Conservation (phyloP, 2,329 filamentous ascomycete species). For the Venturia asperata region DNA sequence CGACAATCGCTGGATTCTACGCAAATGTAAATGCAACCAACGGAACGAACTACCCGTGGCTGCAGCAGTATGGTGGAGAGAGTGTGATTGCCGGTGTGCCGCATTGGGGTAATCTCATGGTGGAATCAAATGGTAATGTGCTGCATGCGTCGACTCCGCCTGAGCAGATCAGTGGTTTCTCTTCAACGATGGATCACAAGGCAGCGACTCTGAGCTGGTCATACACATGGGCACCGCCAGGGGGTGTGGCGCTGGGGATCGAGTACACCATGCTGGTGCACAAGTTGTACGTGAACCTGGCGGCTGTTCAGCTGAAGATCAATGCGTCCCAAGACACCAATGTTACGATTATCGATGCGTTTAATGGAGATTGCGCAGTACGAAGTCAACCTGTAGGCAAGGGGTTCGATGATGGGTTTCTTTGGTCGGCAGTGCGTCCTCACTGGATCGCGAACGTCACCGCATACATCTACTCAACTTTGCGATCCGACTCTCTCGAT, state of each 20-base stretch:
- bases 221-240: constrained; percentile 57
- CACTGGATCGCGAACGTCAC: constrained; percentile 55
- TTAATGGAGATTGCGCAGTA: constrained; percentile 63
- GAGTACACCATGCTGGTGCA: constrained; percentile 60
- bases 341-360: constrained; percentile 56
- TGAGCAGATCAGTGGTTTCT: constrained; percentile 53
- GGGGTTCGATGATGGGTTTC: constrained; percentile 43
- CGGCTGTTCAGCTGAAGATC: constrained; percentile 53
- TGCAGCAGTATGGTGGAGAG: constrained; percentile 62
- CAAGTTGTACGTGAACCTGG: constrained; percentile 56
- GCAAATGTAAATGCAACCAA: constrained; percentile 50
- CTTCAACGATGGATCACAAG: constrained; percentile 55
- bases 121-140: constrained; percentile 48
- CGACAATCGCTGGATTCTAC: constrained; percentile 61
- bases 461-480: constrained; percentile 51
- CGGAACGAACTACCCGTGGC: constrained; percentile 59
- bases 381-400: constrained; percentile 54
- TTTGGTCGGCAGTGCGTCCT: constrained; percentile 60
- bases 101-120: constrained; percentile 56
- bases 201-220: constrained; percentile 57
- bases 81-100: constrained; percentile 65
- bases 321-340: constrained; percentile 47
- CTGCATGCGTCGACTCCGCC: constrained; percentile 56
- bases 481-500: constrained; percentile 42
- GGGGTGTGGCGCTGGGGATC: constrained; percentile 47